These are phyloP conservation scores for Cladosporium cucumerinum DNA, from an alignment of 2,329 filamentous ascomycete species.

Conservation along the genomic window DNA sequence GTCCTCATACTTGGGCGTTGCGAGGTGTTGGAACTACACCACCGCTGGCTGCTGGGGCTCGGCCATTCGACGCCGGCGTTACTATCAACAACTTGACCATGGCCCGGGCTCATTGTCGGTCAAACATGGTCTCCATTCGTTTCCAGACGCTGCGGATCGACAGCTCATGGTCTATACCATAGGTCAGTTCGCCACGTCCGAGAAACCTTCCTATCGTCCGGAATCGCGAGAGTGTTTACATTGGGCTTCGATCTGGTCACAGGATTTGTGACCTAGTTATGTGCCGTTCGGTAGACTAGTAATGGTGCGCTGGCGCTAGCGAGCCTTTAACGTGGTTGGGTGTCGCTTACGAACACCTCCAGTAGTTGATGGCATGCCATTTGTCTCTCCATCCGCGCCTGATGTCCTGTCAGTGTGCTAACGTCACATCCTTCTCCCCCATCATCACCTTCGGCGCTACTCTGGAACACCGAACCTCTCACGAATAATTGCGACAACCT, in stretches of 20 bases:
- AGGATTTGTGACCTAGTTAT: neutral
- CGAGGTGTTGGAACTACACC: neutral
- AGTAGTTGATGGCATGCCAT: neutral
- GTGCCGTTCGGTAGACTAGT: neutral
- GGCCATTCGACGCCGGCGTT: neutral
- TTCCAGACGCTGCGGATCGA: neutral
- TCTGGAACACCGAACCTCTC: neutral
- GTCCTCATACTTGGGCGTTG: neutral
- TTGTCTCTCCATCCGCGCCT: neutral
- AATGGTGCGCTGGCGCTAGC: neutral
- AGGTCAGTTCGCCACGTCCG: neutral
- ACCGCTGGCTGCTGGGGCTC: neutral
- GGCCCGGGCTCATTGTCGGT: neutral
- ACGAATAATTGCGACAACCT: neutral
- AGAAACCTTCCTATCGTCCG: neutral
- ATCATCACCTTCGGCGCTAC: neutral
- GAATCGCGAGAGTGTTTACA: neutral
- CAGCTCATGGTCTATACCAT: neutral
- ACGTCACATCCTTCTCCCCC: neutral
- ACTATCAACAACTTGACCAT: neutral
- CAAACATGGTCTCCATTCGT: neutral
- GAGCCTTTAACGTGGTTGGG: neutral
- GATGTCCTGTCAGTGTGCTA: neutral
- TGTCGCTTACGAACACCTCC: neutral
- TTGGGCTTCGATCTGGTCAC: neutral